Base-by-base conservation (phyloP, 129 eudicot genomes). In the Tagetes erecta region DNA sequence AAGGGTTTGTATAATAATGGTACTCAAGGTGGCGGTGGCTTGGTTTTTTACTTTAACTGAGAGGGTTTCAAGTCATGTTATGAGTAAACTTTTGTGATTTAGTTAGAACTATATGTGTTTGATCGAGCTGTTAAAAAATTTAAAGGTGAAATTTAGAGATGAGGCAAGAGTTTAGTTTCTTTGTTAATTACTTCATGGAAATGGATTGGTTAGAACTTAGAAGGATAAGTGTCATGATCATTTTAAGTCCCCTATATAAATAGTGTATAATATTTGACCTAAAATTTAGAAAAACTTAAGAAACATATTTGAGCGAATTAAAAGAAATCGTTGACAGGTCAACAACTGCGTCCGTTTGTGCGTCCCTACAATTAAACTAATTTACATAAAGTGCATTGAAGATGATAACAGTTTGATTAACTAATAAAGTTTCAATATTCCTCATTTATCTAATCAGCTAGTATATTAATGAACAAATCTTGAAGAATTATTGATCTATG, bases 291-390 rank as follows among this genome's bases (percentile, higher is more conserved):
- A 67, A 67, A 6, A 20, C 27, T 47, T 20, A 9, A 50, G 6
- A 69, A 36, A 34, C 10, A 69, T 39, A 51, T n/a, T 64, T 40
- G 31, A 41, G 70, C 53, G 34, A 50, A 31, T 2, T 39, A 2
- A 46, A 76, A 82, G 58, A 57, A 50, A 69, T 70, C 59, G 45
- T 49, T 38, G 34, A 70, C 47, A 83, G 53, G 75, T 80, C 85
- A 83, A 81, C 85, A 55, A 78, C 85, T 59, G 79, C 66, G 85
- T 86, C 83, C 68, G 62, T 76, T 85, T 78, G 84, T 56, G 81
- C 84, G 76, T 71, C 72, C 67, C 60, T 40, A 74, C 8, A 20
- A 20, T 20, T 20, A 57, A 6, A 59, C 35, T 83, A 74, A 56
- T 83, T 77, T 74, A 67, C 60, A 42, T 71, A 82, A 79, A 81